Evolutionary conservation across 2,329 filamentous ascomycete genomes (phyloP), one percentile per base, ranked within the genome.

Genomic region (Neonectria magnoliae): DNA sequence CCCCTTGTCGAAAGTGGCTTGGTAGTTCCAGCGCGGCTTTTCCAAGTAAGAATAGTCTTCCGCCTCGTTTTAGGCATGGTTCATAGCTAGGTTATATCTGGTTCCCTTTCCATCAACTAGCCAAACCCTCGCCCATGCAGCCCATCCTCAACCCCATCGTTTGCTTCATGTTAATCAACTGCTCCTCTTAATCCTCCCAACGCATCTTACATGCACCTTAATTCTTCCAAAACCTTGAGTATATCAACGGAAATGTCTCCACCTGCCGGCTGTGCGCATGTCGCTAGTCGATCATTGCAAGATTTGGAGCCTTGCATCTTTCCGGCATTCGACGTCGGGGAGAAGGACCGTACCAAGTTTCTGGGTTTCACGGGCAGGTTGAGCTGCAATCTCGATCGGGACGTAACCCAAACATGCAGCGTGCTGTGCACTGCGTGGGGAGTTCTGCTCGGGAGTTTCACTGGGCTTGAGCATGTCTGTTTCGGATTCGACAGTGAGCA

Each of bases 301-400:
- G 61, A 71, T 58, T 38, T 71, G 51, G 53, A 73, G 47, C 48
- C 69, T 8, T 64, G 65, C 41, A 64, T 73, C 14, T 66, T 73
- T 20, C 71, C 69, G 18, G 60, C 60, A 27, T 73, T 70, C 9
- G 71, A 73, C 16, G 13, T 60, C 1, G 57, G 59, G 5, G 68
- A 73, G 18, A 48, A 63, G 27, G 54, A 55, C 58, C 27, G 41
- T 5, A 47, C 55, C 11, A 20, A 63, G n/a, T 33, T 42, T 47
- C 45, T 59, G 47, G 25, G 27, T 14, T n/a, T 62, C 13, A 8
- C 48, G 6, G 58, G 61, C 33, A 44, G 4, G 27, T 38, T 70
- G 33, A 1, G 27, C 6, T 16, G 44, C 11, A n/a, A 45, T 31
- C n/a, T 38, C 16, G 36, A 5, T 7, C 45, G 18, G 2, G 61